A percentile compares a stretch with the other conserved stretches of the same genome.
phyloP scores from a whole-genome alignment of 139 green algal species.

The Astrephomene gubernaculifera region DNA sequence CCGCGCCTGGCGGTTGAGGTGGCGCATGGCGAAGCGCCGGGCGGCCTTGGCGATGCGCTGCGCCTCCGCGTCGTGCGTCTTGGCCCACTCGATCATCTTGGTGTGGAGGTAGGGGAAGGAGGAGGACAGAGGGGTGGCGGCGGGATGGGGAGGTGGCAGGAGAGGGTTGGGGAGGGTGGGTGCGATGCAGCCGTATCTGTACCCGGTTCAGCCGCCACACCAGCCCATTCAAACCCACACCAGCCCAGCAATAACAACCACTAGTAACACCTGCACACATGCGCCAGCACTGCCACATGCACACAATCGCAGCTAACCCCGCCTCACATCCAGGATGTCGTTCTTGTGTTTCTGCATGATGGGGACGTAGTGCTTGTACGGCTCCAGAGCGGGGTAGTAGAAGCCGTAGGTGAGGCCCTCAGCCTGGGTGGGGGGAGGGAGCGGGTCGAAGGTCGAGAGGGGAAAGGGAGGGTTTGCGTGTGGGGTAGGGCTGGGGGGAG shows the following conservation, averaged over 20 bases:
- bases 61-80: constrained; percentile 10
- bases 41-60: neutral
- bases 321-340: constrained; percentile 38
- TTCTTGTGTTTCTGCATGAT: constrained; percentile 38
- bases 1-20: constrained; percentile 33
- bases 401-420: constrained; percentile 29
- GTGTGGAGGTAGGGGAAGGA: neutral
- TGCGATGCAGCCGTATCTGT: too few species aligned
- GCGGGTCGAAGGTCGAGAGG: too few species aligned
- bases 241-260: too few species aligned
- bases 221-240: too few species aligned
- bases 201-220: too few species aligned
- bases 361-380: constrained; percentile 35
- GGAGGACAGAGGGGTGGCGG: neutral
- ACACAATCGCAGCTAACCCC: neutral
- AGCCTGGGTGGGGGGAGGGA: neutral
- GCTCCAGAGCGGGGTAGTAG: constrained; percentile 41
- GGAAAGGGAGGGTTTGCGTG: too few species aligned
- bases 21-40: constrained; percentile 22
- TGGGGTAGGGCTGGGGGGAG: too few species aligned
- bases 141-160: too few species aligned
- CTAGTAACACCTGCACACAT: too few species aligned
- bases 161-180: too few species aligned
- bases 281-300: too few species aligned
- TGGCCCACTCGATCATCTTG: constrained; percentile 24